Evolutionary conservation across 768 basidiomycete species (phyloP).

Genomic region (Lentinula raphanica): DNA sequence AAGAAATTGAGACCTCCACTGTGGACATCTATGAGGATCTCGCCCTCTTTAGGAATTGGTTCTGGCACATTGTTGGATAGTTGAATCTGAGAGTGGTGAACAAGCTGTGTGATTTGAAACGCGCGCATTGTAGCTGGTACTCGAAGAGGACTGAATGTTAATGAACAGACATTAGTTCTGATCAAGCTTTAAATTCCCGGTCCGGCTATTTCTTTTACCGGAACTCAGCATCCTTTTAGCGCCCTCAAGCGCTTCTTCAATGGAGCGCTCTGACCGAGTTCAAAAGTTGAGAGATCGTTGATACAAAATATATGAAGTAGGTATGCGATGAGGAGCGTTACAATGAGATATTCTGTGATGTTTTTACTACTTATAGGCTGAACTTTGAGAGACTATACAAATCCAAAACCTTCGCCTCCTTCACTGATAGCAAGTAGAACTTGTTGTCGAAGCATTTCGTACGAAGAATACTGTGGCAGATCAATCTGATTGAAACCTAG

Average conservation of each 20-base stretch:
- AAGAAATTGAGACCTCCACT: conserved; percentile 78
- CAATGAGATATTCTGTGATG: conserved; percentile 17
- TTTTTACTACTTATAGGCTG: conserved; percentile 11
- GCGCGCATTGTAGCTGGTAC: conserved; percentile 54
- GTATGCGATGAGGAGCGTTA: conserved; percentile 1
- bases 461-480: conserved; percentile 90
- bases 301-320: background rate
- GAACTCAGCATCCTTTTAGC: no score
- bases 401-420: conserved; percentile 94
- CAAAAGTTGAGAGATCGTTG: no score
- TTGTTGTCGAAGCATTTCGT: conserved; percentile 93
- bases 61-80: conserved; percentile 52
- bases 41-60: conserved; percentile 42
- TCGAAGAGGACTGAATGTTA: background rate
- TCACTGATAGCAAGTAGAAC: conserved; percentile 91
- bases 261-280: background rate
- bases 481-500: conserved; percentile 93
- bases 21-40: conserved; percentile 74
- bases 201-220: background rate
- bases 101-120: conserved; percentile 66
- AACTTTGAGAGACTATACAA: conserved; percentile 24
- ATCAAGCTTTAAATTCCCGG: background rate
- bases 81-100: conserved; percentile 60
- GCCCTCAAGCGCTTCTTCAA: no score
- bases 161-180: background rate